A percentile compares a stretch with the other conserved stretches of the same genome.
phyloP scores from a whole-genome alignment of 805 yeast genomes.

The Ogataea thermomethanolica region DNA sequence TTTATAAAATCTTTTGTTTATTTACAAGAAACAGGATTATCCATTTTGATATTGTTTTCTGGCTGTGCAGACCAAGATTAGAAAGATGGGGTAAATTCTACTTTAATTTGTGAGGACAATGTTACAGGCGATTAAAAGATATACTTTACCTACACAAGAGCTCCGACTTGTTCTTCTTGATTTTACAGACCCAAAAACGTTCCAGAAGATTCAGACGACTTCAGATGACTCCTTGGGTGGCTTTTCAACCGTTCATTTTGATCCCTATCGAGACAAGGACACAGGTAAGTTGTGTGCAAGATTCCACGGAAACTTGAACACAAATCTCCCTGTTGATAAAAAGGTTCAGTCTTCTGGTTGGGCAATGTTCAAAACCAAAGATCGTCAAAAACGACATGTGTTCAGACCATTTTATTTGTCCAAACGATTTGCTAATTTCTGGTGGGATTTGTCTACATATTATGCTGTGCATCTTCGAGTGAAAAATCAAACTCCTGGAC shows the following conservation, averaged over 20 bases:
- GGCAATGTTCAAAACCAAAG: constrained; percentile 81
- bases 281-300: constrained; percentile 47
- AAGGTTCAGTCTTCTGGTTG: constrained; percentile 63
- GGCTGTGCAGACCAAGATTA: no score
- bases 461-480: constrained; percentile 64
- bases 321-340: constrained; percentile 64
- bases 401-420: constrained; percentile 39
- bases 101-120: constrained; percentile 1
- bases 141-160: constrained; percentile 19
- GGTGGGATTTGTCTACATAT: constrained; percentile 71
- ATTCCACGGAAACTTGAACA: constrained; percentile 66
- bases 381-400: constrained; percentile 47
- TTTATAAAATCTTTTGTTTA: background rate
- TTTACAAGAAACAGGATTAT: background rate
- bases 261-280: constrained; percentile 41
- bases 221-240: constrained; percentile 80
- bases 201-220: constrained; percentile 52
- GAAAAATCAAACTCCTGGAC: constrained; percentile 50
- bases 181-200: constrained; percentile 49
- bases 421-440: constrained; percentile 36
- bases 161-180: constrained; percentile 46
- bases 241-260: constrained; percentile 47
- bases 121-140: constrained; percentile 12
- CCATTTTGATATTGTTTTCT: background rate
- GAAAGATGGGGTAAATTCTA: constrained; percentile 7